A percentile compares a stretch with the other conserved stretches of the same genome.
Evolutionary conservation across 2,329 filamentous ascomycete species (phyloP).

Genomic region (Penicillium frequentans): DNA sequence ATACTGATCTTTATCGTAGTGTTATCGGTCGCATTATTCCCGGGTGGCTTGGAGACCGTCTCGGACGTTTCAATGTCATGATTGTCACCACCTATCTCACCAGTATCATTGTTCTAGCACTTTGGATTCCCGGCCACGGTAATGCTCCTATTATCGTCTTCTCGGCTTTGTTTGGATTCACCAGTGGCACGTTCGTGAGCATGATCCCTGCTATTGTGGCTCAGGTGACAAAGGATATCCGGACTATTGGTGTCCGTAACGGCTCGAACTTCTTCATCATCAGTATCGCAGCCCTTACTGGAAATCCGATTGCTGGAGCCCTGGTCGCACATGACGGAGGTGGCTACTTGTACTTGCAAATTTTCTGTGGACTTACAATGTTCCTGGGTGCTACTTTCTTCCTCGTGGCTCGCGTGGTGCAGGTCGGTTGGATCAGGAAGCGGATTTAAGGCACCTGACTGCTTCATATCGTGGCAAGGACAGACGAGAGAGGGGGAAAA

Average conservation of each 20-base stretch:
- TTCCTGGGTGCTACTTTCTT: neutral
- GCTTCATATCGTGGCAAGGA: no score
- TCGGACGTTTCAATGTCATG: neutral
- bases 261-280: neutral
- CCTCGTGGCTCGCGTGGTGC: neutral
- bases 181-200: neutral
- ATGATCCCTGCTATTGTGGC: neutral
- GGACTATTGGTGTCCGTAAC: neutral
- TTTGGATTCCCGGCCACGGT: neutral
- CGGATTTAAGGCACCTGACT: no score
- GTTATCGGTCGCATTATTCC: neutral
- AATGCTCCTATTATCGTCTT: neutral
- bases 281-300: neutral
- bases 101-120: neutral
- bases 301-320: neutral
- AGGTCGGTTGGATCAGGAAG: neutral
- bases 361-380: neutral
- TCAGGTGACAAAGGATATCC: neutral
- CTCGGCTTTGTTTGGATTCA: neutral
- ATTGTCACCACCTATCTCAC: neutral
- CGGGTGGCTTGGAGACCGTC: neutral
- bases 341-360: neutral
- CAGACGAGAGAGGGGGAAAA: no score
- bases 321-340: neutral
- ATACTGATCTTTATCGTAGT: neutral